Evolutionary conservation across 1,284 basidiomycete species (phyloP).

Genomic region (Moniliella sp.): DNA sequence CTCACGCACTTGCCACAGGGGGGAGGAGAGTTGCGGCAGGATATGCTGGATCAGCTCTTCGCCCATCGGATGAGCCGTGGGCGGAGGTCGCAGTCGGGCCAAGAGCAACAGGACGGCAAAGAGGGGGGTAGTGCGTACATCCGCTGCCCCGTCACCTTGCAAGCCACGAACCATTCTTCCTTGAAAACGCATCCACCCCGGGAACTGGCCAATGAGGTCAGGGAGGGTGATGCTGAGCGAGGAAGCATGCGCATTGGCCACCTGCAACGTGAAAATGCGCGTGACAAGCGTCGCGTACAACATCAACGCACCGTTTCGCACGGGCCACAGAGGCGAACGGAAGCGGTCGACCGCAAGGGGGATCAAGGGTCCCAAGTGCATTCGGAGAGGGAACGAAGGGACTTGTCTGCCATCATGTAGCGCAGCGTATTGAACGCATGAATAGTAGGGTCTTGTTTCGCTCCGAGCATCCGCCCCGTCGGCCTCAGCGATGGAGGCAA

Average conservation of each 20-base stretch:
- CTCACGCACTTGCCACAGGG: too few relatives aligned
- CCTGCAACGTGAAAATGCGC: constrained; percentile 18
- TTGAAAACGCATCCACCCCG: not conserved
- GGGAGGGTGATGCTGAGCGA: constrained; percentile 1
- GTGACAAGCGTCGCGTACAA: constrained; percentile 28
- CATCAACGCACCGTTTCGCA: constrained; percentile 35
- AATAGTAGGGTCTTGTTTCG: constrained; percentile 1
- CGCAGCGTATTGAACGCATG: constrained; percentile 34
- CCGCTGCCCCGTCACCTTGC: too few relatives aligned
- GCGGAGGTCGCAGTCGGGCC: too few relatives aligned
- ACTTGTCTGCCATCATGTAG: constrained; percentile 19
- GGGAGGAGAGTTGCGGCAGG: too few relatives aligned
- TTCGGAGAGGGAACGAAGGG: constrained; percentile 9
- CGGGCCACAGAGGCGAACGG: constrained; percentile 28
- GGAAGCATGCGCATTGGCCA: constrained; percentile 4
- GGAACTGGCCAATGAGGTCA: not conserved
- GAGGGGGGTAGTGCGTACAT: too few relatives aligned
- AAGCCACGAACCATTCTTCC: too few relatives aligned
- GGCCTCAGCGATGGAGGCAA: constrained; percentile 7
- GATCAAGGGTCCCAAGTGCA: constrained; percentile 20
- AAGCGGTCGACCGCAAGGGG: constrained; percentile 28
- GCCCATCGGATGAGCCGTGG: too few relatives aligned
- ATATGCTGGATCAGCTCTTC: too few relatives aligned
- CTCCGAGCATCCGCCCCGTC: too few relatives aligned
- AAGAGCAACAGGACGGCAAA: too few relatives aligned